Conservation (phyloP, 306 rosid species). For the Begonia fuchsioides region DNA sequence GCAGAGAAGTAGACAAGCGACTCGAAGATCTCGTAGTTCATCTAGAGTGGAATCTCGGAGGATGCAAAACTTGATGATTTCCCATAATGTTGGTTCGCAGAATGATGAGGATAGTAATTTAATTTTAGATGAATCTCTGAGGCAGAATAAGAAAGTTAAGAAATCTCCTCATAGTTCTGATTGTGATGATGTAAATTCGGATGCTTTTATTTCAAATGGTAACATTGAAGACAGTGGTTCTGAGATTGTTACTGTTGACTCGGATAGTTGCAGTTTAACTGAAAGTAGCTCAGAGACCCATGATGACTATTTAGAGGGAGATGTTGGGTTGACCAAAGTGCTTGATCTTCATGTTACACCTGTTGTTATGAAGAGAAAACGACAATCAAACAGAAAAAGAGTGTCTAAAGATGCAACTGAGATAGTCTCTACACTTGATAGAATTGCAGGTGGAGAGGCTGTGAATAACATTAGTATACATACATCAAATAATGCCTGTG, state of each 20-base stretch:
- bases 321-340: constrained; percentile 39
- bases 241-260: constrained; percentile 52
- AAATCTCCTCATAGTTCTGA: constrained; percentile 50
- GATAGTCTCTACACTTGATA: constrained; percentile 25
- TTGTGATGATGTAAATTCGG: constrained; percentile 34
- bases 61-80: constrained; percentile 21
- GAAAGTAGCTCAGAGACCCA: constrained; percentile 47
- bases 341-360: constrained; percentile 55
- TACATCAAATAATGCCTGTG: constrained; percentile 31
- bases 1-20: constrained; percentile 21
- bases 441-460: constrained; percentile 25
- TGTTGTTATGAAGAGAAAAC: constrained; percentile 53
- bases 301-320: constrained; percentile 41
- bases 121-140: constrained; percentile 22
- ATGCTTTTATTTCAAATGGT: constrained; percentile 39
- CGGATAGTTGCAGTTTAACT: constrained; percentile 45
- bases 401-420: constrained; percentile 31
- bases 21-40: constrained; percentile 38
- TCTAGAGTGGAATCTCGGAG: constrained; percentile 35
- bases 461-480: constrained; percentile 25
- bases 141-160: constrained; percentile 28
- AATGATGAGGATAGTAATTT: constrained; percentile 22
- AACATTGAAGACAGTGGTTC: constrained; percentile 49
- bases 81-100: constrained; percentile 24
- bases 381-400: constrained; percentile 73